Percentiles rank a stretch among this genome's conserved stretches.
Conservation (phyloP, 371 early-diverging fungal genomes). For the Apophysomyces elegans region DNA sequence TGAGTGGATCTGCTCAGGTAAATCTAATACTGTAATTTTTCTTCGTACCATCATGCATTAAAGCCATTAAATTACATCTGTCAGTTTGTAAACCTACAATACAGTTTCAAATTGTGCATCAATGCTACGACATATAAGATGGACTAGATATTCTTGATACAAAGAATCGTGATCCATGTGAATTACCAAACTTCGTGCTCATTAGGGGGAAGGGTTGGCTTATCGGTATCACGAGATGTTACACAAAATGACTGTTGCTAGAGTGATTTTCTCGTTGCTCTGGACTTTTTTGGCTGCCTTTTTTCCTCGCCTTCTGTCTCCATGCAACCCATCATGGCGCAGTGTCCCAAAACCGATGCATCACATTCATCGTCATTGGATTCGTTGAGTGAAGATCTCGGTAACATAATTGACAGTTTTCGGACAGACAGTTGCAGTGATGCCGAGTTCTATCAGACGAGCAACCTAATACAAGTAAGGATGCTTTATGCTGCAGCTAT, state of each 20-base stretch:
- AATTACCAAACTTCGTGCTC: neutral
- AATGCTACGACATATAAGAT: too few relatives aligned
- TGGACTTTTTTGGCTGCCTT: neutral
- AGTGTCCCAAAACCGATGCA: neutral
- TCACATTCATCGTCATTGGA: neutral
- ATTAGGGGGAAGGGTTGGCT: neutral
- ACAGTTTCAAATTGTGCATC: too few relatives aligned
- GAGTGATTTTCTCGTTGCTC: conserved; percentile 3
- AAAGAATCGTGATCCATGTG: neutral
- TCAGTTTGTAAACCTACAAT: too few relatives aligned
- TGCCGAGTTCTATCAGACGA: neutral
- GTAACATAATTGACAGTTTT: neutral
- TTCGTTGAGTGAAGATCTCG: neutral
- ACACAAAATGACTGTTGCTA: neutral
- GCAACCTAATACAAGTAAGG: neutral
- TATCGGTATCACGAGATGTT: conserved; percentile 6
- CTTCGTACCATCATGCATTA: too few relatives aligned
- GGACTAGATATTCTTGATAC: too few relatives aligned
- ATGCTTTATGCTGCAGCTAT: too few relatives aligned
- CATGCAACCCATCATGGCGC: conserved; percentile 1
- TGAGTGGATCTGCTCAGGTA: too few relatives aligned
- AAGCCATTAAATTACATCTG: too few relatives aligned
- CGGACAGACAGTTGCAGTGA: neutral
- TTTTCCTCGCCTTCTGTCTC: neutral
- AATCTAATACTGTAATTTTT: too few relatives aligned